Conservation (phyloP, 306 rosid genomes). For the Castanea crenata region DNA sequence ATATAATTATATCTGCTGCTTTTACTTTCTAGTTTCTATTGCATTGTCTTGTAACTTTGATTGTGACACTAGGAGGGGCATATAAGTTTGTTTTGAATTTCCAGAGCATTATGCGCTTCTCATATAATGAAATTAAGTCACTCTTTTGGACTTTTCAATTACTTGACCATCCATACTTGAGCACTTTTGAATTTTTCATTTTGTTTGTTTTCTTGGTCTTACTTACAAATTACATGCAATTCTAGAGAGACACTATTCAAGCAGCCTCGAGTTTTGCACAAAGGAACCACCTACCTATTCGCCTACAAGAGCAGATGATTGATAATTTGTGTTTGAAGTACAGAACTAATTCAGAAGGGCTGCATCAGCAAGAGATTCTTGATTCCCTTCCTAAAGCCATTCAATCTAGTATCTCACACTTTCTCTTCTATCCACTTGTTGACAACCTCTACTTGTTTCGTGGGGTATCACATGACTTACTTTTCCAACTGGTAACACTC, state of each 20-base stretch:
- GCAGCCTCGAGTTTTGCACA: slow-evolving; percentile 65
- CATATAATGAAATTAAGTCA: background rate
- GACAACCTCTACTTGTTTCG: slow-evolving; percentile 61
- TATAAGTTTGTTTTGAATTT: background rate
- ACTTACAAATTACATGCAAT: slow-evolving; percentile 16
- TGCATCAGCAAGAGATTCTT: slow-evolving; percentile 80
- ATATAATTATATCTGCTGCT: background rate
- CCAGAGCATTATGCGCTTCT: background rate
- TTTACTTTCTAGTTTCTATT: background rate
- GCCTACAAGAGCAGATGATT: slow-evolving; percentile 79
- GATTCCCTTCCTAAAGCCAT: slow-evolving; percentile 85
- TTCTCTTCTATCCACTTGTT: slow-evolving; percentile 57
- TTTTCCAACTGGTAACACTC: slow-evolving; percentile 75
- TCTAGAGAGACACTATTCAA: slow-evolving; percentile 68
- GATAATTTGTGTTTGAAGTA: slow-evolving; percentile 69
- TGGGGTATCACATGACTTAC: slow-evolving; percentile 69
- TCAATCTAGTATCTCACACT: slow-evolving; percentile 60
- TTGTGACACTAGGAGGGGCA: background rate
- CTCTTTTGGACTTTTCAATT: background rate
- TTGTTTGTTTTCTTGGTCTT: slow-evolving; percentile 1
- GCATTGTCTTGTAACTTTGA: background rate
- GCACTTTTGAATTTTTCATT: background rate
- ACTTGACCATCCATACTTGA: background rate
- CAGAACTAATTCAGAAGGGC: slow-evolving; percentile 77
- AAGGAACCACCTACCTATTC: slow-evolving; percentile 62